Evolutionary conservation across 2,329 filamentous ascomycete genomes (phyloP).

Genomic region (Annulohypoxylon truncatum): DNA sequence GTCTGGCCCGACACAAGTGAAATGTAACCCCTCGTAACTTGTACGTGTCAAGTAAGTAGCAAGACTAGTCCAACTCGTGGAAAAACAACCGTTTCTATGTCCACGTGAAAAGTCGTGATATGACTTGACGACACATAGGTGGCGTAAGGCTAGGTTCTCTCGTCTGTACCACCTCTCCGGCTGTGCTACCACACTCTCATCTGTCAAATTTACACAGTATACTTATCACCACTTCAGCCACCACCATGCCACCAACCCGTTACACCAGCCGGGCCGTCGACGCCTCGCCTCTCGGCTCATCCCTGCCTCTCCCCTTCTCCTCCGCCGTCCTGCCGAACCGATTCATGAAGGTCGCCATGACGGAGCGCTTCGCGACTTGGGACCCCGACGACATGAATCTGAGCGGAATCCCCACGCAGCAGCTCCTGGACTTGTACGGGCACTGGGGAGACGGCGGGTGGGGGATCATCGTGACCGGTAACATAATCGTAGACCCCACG

Average conservation of each 20-base stretch:
- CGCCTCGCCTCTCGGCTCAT: conserved; percentile 31
- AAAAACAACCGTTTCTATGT: background rate
- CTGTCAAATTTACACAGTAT: background rate
- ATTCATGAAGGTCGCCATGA: conserved; percentile 70
- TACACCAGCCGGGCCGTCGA: conserved; percentile 31
- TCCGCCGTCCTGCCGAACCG: conserved; percentile 64
- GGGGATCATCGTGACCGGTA: conserved; percentile 66
- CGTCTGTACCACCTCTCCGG: background rate
- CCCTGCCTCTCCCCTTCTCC: conserved; percentile 56
- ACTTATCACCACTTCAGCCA: background rate
- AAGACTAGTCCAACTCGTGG: background rate
- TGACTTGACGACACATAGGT: background rate
- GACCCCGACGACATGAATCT: conserved; percentile 23
- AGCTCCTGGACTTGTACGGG: conserved; percentile 60
- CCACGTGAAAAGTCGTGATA: background rate
- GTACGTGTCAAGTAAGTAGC: conserved; percentile 6
- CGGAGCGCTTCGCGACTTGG: conserved; percentile 64
- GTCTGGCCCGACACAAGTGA: conserved; percentile 7
- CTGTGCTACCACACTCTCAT: background rate
- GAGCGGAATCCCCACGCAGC: conserved; percentile 39
- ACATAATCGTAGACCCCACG: conserved; percentile 68
- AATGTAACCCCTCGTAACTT: conserved; percentile 1
- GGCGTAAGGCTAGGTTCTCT: background rate
- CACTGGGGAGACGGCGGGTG: conserved; percentile 64
- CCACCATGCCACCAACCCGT: conserved; percentile 30